Evolutionary conservation across 768 basidiomycete species (phyloP).

Genomic region (Kwoniella mangroviensis): DNA sequence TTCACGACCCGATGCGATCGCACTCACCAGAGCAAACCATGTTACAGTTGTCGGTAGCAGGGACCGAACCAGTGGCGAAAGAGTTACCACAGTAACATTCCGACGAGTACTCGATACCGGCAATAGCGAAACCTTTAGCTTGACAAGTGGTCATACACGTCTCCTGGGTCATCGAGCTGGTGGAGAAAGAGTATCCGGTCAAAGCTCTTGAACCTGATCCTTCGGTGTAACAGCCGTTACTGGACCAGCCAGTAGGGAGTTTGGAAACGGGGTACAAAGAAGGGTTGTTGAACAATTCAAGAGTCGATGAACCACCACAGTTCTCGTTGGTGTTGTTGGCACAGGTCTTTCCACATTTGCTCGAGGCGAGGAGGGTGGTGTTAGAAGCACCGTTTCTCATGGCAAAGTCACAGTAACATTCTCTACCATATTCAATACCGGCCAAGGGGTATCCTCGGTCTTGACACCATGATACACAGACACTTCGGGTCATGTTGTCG

Average conservation of each 20-base stretch:
- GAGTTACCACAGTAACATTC: slow-evolving; percentile 67
- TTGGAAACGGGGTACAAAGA: slow-evolving; percentile 35
- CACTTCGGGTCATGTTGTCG: slow-evolving; percentile 53
- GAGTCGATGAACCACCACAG: slow-evolving; percentile 52
- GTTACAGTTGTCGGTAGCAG: slow-evolving; percentile 65
- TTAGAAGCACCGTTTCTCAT: slow-evolving; percentile 55
- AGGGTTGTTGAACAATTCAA: slow-evolving; percentile 51
- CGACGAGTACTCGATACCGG: slow-evolving; percentile 68
- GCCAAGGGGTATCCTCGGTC: slow-evolving; percentile 48
- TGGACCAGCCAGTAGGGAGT: slow-evolving; percentile 48
- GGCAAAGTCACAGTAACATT: slow-evolving; percentile 55
- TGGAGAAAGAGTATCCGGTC: slow-evolving; percentile 57
- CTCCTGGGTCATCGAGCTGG: slow-evolving; percentile 64
- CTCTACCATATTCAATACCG: slow-evolving; percentile 52
- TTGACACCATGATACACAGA: slow-evolving; percentile 41
- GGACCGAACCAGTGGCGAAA: slow-evolving; percentile 67
- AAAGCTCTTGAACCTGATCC: slow-evolving; percentile 38
- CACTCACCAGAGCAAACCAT: slow-evolving; percentile 75
- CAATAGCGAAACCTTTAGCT: slow-evolving; percentile 66
- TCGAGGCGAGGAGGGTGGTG: slow-evolving; percentile 45
- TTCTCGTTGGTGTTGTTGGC: slow-evolving; percentile 52
- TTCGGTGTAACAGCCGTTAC: slow-evolving; percentile 46
- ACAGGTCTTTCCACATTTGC: slow-evolving; percentile 48
- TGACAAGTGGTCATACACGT: slow-evolving; percentile 68
- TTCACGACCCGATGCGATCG: slow-evolving; percentile 33